phyloP scores from a whole-genome alignment of 768 basidiomycete genomes.

The Kwoniella botswanensis region DNA sequence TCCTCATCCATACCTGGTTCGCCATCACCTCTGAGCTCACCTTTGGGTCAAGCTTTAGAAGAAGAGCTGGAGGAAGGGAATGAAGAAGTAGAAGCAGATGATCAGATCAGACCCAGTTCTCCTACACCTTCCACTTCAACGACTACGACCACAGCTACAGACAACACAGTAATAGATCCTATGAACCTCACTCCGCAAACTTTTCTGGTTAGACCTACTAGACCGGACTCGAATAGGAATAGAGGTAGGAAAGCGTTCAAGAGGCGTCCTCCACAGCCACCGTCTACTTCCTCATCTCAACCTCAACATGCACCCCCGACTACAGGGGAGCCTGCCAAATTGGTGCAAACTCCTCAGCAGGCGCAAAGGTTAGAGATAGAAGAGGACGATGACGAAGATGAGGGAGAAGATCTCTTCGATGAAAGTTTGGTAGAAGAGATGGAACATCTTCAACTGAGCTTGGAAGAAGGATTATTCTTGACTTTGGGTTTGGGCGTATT shows the following conservation, averaged over 20 bases:
- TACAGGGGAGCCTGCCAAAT: background rate
- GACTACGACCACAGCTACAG: conserved; percentile 1
- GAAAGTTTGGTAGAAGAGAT: conserved; percentile 70
- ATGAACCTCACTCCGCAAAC: conserved; percentile 54
- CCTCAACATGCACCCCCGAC: background rate
- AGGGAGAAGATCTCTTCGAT: conserved; percentile 58
- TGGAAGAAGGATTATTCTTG: conserved; percentile 88
- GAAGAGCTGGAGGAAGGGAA: conserved; percentile 7
- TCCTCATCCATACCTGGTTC: conserved; percentile 8
- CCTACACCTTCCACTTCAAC: conserved; percentile 24
- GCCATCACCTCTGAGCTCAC: background rate
- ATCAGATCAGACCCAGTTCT: conserved; percentile 3
- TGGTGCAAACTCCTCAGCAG: background rate
- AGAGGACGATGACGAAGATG: conserved; percentile 53
- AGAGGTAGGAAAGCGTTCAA: conserved; percentile 46
- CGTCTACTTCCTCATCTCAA: background rate
- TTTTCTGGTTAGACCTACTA: conserved; percentile 54
- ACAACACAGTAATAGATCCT: conserved; percentile 30
- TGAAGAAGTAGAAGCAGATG: conserved; percentile 6
- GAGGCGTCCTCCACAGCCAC: conserved; percentile 20
- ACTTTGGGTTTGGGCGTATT: conserved; percentile 83
- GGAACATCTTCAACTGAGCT: conserved; percentile 88
- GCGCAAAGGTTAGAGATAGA: conserved; percentile 47
- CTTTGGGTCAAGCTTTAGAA: background rate
- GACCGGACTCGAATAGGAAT: conserved; percentile 52